Evolutionary conservation across 2,329 filamentous ascomycete genomes (phyloP), one percentile per base, ranked within the genome.

Genomic region (Fusarium denticulatum): DNA sequence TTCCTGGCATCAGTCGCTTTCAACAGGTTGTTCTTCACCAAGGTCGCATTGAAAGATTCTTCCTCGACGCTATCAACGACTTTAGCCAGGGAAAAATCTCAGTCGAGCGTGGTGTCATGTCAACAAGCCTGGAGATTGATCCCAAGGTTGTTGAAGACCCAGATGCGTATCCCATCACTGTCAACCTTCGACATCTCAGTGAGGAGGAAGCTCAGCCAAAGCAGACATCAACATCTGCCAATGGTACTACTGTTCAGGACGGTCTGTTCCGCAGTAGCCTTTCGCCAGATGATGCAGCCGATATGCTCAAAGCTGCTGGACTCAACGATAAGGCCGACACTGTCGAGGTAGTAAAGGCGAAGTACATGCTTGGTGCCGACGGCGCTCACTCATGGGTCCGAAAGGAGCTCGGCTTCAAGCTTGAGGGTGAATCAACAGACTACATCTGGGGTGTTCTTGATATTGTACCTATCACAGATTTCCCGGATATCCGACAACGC

Each of bases 11-110:
- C 56, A 90, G 86, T 28, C 86, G 87, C 20, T 93, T 92, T 75
- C 88, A 89, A 61, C 88, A 94, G 77, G 87, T 90, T 7, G 89
- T 93, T 8, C 80, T 95, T 43, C 92, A 93, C 74, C 92, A 94
- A 81, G 92, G 91, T 7, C 88, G 91, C 3, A 89, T 94, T 67
- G 92, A 94, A 77, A 84, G 86, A 3, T 92, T 91, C 78, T 90
- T 93, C 74, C 83, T 92, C 1, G 90, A 92, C 69, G 86, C 87
- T 50, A 88, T 92, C 58, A 85, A 86, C 70, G 66, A 66, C 4
- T 72, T 74, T 24, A 67, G 62, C 14, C 15, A 59, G 2, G 52
- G 61, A 5, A 5, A n/a, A 4, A 26, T 65, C 2, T 36, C 40
- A 16, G 64, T 67, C 5, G 64, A 67, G 37, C 64, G 64, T 0